Evolutionary conservation across 208 protist genomes (phyloP).

Genomic region (Giardia muris): DNA sequence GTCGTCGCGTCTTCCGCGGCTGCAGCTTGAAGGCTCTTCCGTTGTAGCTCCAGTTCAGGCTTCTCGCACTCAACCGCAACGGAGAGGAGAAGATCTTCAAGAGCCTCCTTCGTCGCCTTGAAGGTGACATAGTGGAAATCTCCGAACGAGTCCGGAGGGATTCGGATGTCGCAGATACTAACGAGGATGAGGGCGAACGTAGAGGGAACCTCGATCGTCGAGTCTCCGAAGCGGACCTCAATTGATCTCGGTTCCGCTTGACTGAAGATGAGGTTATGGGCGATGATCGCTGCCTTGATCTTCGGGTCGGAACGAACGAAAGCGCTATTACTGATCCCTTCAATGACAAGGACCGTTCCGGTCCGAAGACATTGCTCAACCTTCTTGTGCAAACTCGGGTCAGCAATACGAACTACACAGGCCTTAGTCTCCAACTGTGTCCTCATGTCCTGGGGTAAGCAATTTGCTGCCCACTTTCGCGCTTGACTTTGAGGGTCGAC

Average conservation of each 20-base stretch:
- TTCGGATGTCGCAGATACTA: conserved; percentile 91
- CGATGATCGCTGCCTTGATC: conserved; percentile 83
- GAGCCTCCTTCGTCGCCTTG: conserved; percentile 12
- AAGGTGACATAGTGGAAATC: conserved; percentile 46
- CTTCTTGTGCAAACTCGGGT: conserved; percentile 79
- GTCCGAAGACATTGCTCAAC: conserved; percentile 85
- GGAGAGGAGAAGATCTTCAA: neutral
- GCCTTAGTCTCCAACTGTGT: neutral
- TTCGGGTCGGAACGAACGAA: conserved; percentile 58
- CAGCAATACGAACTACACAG: conserved; percentile 73
- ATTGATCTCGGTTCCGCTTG: conserved; percentile 77
- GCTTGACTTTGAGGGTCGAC: conserved; percentile 96
- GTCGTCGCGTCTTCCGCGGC: neutral
- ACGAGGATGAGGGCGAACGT: conserved; percentile 87
- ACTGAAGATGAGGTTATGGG: conserved; percentile 76
- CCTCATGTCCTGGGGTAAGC: conserved; percentile 63
- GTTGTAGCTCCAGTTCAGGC: neutral
- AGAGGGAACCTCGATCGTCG: conserved; percentile 79
- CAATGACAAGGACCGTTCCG: conserved; percentile 86
- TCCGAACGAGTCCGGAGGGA: conserved; percentile 82
- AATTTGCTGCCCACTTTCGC: conserved; percentile 88
- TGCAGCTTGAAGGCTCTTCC: neutral
- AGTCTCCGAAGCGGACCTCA: conserved; percentile 68
- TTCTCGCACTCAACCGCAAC: conserved; percentile 16
- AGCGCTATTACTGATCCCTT: conserved; percentile 85